phyloP scores from a whole-genome alignment of 768 basidiomycete species.

The Trametes cubensis region DNA sequence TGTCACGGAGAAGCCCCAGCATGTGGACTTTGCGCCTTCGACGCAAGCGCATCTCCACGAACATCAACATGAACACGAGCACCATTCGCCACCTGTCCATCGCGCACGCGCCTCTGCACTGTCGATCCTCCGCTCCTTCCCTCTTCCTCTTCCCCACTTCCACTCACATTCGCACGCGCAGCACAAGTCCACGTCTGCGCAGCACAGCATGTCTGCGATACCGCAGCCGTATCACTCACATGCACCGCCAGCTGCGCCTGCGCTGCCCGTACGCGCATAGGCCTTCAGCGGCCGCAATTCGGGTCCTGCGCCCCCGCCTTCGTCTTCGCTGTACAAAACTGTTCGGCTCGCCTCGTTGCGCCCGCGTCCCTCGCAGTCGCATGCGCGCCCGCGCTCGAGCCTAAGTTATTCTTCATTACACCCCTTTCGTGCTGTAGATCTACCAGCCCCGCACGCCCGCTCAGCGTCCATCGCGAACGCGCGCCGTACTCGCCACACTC shows the following conservation, averaged over 20 bases:
- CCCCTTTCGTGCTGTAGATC: conserved; percentile 12
- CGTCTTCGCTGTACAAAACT: conserved; percentile 22
- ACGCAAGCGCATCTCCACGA: conserved; percentile 22
- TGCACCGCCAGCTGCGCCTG: conserved; percentile 10
- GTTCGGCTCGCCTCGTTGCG: conserved; percentile 1
- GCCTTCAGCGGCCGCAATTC: too few species aligned
- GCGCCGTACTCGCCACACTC: neutral
- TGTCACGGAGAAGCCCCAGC: conserved; percentile 12
- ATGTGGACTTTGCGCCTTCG: conserved; percentile 21
- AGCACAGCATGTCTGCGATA: conserved; percentile 1
- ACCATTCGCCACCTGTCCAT: conserved; percentile 12
- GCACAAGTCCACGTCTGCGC: neutral
- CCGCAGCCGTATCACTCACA: conserved; percentile 16
- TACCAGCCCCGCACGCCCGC: conserved; percentile 7
- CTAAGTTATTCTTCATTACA: conserved; percentile 16
- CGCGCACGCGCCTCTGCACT: conserved; percentile 29
- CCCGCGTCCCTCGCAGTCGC: neutral
- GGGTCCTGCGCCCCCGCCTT: neutral
- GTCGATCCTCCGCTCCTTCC: conserved; percentile 35
- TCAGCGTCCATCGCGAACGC: neutral
- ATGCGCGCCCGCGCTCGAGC: neutral
- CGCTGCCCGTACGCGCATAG: conserved; percentile 21
- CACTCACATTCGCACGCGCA: conserved; percentile 26
- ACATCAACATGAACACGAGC: conserved; percentile 7
- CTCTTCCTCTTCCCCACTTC: conserved; percentile 33